These are phyloP conservation scores for Fragaria vesca DNA, from an alignment of 306 rosid species.

Conservation along the genomic window DNA sequence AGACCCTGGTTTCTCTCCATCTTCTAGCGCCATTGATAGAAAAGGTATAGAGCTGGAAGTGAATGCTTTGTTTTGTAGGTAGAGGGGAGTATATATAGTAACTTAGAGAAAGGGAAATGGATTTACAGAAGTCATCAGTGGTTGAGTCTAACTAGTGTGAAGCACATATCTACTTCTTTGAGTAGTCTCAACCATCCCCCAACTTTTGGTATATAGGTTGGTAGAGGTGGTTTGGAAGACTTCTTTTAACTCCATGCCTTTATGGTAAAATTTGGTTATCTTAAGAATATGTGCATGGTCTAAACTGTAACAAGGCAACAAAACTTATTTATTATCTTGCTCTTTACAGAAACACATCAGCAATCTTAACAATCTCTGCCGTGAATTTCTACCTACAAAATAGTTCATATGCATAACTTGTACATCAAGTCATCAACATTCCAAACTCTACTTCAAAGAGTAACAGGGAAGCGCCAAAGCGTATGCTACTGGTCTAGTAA, in stretches of 20 bases:
- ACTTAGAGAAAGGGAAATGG: conserved; percentile 16
- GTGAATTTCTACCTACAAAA: not conserved
- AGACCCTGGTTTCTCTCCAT: conserved; percentile 37
- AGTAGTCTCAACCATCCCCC: conserved; percentile 54
- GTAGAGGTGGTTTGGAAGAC: conserved; percentile 50
- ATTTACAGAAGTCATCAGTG: conserved; percentile 14
- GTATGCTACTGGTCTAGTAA: not conserved
- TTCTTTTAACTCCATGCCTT: not conserved
- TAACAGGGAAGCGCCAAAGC: not conserved
- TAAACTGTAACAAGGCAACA: not conserved
- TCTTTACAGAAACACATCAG: not conserved
- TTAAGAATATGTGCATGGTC: not conserved
- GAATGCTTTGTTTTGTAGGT: conserved; percentile 6
- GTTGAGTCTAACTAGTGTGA: conserved; percentile 41
- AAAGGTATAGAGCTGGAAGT: not conserved
- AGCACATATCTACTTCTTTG: conserved; percentile 28
- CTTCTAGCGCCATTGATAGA: conserved; percentile 42
- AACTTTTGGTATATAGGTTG: conserved; percentile 27
- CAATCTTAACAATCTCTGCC: not conserved
- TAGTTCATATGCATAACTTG: not conserved
- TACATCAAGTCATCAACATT: not conserved
- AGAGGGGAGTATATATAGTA: conserved; percentile 28
- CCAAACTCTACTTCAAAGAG: not conserved
- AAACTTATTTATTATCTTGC: not conserved
- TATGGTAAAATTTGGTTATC: conserved; percentile 9